Percentiles rank a stretch among this genome's conserved stretches.
These are phyloP conservation scores for Lepraria neglecta DNA, from an alignment of 495 filamentous ascomycete genomes.

Conservation along the genomic window DNA sequence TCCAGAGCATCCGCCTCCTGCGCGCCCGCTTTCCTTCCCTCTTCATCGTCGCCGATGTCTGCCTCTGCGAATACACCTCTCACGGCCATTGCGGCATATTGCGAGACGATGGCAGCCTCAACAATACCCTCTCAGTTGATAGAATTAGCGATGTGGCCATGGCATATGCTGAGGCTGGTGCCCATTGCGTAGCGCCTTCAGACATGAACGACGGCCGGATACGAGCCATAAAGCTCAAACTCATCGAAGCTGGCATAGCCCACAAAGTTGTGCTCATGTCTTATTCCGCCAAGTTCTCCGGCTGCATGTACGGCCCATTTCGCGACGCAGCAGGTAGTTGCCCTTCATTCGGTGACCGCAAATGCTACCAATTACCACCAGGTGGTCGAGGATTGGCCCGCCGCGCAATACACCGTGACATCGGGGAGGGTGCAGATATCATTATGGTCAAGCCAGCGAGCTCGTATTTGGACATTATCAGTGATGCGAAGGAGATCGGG, in stretches of 20 bases:
- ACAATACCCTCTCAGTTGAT: conserved; percentile 87
- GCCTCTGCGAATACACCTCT: conserved; percentile 97
- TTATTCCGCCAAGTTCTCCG: conserved; percentile 94
- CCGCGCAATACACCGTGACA: conserved; percentile 83
- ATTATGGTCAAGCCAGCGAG: conserved; percentile 98
- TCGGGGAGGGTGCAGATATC: conserved; percentile 89
- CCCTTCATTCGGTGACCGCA: conserved; percentile 88
- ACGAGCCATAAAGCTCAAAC: conserved; percentile 89
- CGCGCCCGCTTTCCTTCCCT: conserved; percentile 77
- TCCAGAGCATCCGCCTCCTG: conserved; percentile 73
- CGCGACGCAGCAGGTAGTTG: conserved; percentile 89
- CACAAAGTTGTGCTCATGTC: conserved; percentile 91
- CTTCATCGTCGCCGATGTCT: conserved; percentile 88
- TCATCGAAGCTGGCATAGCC: conserved; percentile 85
- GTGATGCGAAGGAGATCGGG: conserved; percentile 88
- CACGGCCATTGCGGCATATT: conserved; percentile 97
- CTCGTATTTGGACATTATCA: conserved; percentile 92
- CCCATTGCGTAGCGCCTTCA: conserved; percentile 91
- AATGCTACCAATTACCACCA: conserved; percentile 93
- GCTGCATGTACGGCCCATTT: conserved; percentile 95
- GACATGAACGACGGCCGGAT: conserved; percentile 99
- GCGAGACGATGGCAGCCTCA: conserved; percentile 81
- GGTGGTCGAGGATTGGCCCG: conserved; percentile 89
- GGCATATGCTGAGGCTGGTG: conserved; percentile 86
- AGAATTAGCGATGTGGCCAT: conserved; percentile 89